Conservation (phyloP, 2,329 filamentous ascomycete genomes). For the Graphilbum fragrans region DNA sequence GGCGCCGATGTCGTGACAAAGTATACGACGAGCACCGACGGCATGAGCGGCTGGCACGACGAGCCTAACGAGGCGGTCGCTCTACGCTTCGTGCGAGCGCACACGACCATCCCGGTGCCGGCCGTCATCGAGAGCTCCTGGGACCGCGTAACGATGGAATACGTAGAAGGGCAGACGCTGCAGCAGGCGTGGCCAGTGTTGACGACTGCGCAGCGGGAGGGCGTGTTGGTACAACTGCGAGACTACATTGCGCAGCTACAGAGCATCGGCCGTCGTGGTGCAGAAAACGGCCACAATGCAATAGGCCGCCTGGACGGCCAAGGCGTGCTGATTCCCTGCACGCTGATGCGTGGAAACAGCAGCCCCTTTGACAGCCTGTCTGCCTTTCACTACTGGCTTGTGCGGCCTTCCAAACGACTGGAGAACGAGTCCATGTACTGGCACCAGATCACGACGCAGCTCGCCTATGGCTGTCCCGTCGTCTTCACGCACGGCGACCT, state of each 20-base stretch:
- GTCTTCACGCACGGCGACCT: neutral
- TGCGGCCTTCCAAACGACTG: constrained; percentile 9
- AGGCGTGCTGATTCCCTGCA: constrained; percentile 12
- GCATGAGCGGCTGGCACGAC: constrained; percentile 8
- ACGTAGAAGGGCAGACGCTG: constrained; percentile 15
- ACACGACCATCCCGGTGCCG: constrained; percentile 15
- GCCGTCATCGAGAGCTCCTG: constrained; percentile 15
- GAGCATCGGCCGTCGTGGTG: constrained; percentile 6
- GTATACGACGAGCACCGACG: constrained; percentile 10
- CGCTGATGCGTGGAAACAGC: constrained; percentile 12
- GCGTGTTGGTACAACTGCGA: constrained; percentile 11
- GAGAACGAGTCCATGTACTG: constrained; percentile 11
- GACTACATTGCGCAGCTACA: constrained; percentile 13
- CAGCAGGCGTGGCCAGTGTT: constrained; percentile 13
- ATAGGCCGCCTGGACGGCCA: constrained; percentile 14
- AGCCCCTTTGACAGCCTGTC: constrained; percentile 11
- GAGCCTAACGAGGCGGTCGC: constrained; percentile 11
- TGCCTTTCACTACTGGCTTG: constrained; percentile 15
- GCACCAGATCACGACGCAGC: constrained; percentile 13
- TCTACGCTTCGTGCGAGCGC: constrained; percentile 10
- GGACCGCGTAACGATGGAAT: constrained; percentile 16
- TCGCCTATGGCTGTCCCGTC: constrained; percentile 1
- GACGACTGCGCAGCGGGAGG: constrained; percentile 7
- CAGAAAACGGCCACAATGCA: neutral
- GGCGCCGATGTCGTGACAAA: constrained; percentile 9